These are phyloP conservation scores for Calonectria fujianensis DNA, from an alignment of 2,329 filamentous ascomycete species.

Conservation along the genomic window DNA sequence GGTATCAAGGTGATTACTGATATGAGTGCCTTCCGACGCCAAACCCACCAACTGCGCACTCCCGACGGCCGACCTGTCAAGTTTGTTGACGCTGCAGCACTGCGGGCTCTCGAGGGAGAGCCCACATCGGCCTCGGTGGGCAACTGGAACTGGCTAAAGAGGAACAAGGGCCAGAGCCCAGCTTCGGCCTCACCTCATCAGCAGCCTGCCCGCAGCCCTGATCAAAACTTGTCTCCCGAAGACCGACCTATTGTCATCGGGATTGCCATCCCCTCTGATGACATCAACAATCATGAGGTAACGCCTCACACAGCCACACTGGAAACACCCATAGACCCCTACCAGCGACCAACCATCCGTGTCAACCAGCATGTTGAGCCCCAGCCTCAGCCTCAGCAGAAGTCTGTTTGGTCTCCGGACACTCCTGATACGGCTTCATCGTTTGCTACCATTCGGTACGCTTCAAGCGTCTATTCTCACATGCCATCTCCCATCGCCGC, in stretches of 20 bases:
- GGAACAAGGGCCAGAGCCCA: slow-evolving; percentile 59
- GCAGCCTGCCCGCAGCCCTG: slow-evolving; percentile 53
- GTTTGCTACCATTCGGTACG: slow-evolving; percentile 64
- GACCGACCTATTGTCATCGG: slow-evolving; percentile 85
- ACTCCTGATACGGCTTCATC: slow-evolving; percentile 71
- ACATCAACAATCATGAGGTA: slow-evolving; percentile 56
- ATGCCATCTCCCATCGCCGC: slow-evolving; percentile 62
- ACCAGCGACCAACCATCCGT: slow-evolving; percentile 34
- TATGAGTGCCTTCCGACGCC: slow-evolving; percentile 73
- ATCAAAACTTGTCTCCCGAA: slow-evolving; percentile 77
- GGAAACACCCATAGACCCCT: slow-evolving; percentile 56
- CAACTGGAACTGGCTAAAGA: slow-evolving; percentile 74
- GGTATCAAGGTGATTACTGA: slow-evolving; percentile 83
- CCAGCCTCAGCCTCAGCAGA: slow-evolving; percentile 61
- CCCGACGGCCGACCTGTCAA: slow-evolving; percentile 61
- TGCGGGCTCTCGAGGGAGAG: slow-evolving; percentile 76
- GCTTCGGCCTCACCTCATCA: slow-evolving; percentile 53
- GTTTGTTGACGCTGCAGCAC: slow-evolving; percentile 76
- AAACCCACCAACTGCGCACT: slow-evolving; percentile 58
- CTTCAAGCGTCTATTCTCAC: slow-evolving; percentile 79
- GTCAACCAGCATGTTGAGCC: slow-evolving; percentile 42
- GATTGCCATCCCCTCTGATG: slow-evolving; percentile 75
- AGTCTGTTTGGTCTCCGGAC: slow-evolving; percentile 77
- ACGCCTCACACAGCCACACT: slow-evolving; percentile 71
- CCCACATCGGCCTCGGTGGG: slow-evolving; percentile 73